Percentiles rank a stretch among this genome's conserved stretches.
Conservation (phyloP, 106 monocot species). For the Alisma plantagoaquatica region DNA sequence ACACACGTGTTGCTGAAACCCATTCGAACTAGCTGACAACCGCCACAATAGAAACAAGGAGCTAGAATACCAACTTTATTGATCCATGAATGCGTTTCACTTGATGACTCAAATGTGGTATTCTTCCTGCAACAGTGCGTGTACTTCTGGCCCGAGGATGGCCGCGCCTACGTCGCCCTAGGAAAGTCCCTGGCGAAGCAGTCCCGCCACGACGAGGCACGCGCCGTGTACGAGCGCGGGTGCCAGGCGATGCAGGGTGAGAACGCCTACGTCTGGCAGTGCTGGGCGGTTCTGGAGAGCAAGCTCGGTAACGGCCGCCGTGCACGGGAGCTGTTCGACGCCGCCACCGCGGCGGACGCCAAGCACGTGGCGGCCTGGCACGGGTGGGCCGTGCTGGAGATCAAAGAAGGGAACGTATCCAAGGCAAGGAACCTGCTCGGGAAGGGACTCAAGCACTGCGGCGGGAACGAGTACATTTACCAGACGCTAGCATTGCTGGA, state of each 20-base stretch:
- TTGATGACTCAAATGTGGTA: conserved; percentile 1
- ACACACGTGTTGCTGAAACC: background rate
- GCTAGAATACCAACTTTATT: background rate
- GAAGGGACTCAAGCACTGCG: conserved; percentile 77
- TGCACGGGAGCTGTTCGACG: too few species aligned
- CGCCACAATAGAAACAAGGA: background rate
- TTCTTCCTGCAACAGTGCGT: conserved; percentile 44
- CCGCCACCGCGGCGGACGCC: background rate
- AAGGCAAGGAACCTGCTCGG: conserved; percentile 86
- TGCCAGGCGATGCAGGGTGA: conserved; percentile 99
- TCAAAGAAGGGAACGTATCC: conserved; percentile 56
- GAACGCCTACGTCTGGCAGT: conserved; percentile 98
- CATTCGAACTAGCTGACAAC: background rate
- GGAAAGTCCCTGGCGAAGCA: conserved; percentile 90
- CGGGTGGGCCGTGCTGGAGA: conserved; percentile 98
- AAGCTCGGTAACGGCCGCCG: too few species aligned
- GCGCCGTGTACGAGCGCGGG: conserved; percentile 77
- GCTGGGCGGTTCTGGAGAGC: background rate
- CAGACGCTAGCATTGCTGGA: conserved; percentile 97
- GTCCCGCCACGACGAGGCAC: conserved; percentile 62
- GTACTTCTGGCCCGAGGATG: conserved; percentile 94
- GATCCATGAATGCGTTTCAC: background rate
- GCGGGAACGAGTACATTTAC: conserved; percentile 95
- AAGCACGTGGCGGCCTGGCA: conserved; percentile 11
- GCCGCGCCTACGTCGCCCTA: conserved; percentile 81